Evolutionary conservation across 805 yeast species (phyloP).

Genomic region (Sungouiella blattae): DNA sequence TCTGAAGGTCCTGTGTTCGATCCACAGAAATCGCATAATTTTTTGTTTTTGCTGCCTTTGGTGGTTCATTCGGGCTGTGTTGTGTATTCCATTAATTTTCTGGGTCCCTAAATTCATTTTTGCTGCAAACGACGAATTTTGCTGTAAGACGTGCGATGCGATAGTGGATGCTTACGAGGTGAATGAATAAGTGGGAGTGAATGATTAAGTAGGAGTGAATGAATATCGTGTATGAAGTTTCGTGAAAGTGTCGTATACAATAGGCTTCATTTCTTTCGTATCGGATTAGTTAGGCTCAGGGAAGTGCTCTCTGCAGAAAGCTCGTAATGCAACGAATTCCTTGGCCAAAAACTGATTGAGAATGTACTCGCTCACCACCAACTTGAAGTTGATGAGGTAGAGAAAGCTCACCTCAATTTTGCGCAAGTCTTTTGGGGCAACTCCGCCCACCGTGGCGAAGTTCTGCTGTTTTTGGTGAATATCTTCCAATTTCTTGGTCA

Average conservation of each 20-base stretch:
- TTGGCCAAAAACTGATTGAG: slow-evolving; percentile 30
- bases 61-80: no score
- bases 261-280: no score
- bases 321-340: slow-evolving; percentile 29
- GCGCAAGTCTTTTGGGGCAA: slow-evolving; percentile 41
- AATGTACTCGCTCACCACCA: slow-evolving; percentile 38
- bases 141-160: no score
- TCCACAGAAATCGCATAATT: slow-evolving; percentile 18
- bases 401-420: slow-evolving; percentile 49
- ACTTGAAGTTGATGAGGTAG: slow-evolving; percentile 46
- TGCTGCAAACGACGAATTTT: no score
- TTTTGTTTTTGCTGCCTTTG: slow-evolving; percentile 1
- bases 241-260: no score
- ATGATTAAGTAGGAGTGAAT: no score
- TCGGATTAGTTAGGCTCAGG: no score
- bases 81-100: no score
- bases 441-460: slow-evolving; percentile 44
- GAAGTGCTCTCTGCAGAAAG: slow-evolving; percentile 16
- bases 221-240: no score
- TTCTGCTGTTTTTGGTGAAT: slow-evolving; percentile 40
- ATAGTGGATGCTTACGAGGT: no score
- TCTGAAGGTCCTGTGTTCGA: slow-evolving; percentile 22
- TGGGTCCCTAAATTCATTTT: no score
- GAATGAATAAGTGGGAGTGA: no score
- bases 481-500: slow-evolving; percentile 43